Evolutionary conservation across 768 basidiomycete genomes (phyloP), one percentile per base, ranked within the genome.

Genomic region (Kwoniella shandongensis): DNA sequence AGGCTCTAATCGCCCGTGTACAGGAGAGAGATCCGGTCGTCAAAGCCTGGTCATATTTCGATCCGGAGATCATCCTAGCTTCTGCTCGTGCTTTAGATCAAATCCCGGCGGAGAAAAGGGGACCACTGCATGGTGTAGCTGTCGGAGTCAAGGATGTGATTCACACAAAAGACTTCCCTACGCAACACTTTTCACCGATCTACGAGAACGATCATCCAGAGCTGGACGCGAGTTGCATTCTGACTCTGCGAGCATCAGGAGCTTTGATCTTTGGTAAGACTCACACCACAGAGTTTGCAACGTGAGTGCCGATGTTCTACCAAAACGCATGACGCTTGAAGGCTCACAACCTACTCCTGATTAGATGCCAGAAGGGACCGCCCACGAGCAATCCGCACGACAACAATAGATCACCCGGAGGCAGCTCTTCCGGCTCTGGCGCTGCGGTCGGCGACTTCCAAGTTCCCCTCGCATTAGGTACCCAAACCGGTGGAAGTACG

Each of bases 101-200:
- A 1, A 40, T 65, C 7, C 66, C 66, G 3, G 39, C 60, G 5
- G 54, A 64, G 4, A 38, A 63, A 39, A 38, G 70, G 11, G 67
- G 67, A 11, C 66, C 70, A 8, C 54, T 74, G 3, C 67, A 69
- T 36, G 72, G 72, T n/a, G 45, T 68, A 1, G 54, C 66, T 18
- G 61, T 74, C 32, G 72, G 51, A 7, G 62, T 74, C 50, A 74
- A 74, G 51, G 72, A 74, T 48, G 67, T 73, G 8, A 66, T 71
- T 27, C 41, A 57, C 46, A 59, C 63, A 30, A 55, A 52, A 29
- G 65, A 59, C 51, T 46, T 58, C 59, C 57, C 54, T 20, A 74
- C 72, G 2, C 59, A 66, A 45, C 59, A 69, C 45, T 59, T 56
- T 39, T 74, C 72, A 7, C 50, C 63, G 0, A 59, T 62, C 44